A percentile compares a stretch with the other conserved stretches of the same genome.
Conservation (phyloP, 352 stramenopile genomes). For the Globisporangium heterothallicum region DNA sequence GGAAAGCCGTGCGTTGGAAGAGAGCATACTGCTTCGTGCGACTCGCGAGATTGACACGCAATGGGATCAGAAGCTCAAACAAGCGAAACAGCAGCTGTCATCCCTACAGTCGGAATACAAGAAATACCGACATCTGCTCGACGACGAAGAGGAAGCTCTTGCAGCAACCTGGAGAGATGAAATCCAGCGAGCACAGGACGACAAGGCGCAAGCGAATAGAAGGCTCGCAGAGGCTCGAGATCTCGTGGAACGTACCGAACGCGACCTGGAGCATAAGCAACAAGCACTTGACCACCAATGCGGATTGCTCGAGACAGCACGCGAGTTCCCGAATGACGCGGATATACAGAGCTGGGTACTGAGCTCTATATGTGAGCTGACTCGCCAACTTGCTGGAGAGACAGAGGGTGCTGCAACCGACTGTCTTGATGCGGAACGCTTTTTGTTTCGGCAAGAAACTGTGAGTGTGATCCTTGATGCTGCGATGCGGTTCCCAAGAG, state of each 20-base stretch:
- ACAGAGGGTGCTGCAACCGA: neutral
- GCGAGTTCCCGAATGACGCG: conserved; percentile 26
- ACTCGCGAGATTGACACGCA: conserved; percentile 19
- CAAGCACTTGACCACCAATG: conserved; percentile 22
- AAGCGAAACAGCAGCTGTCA: conserved; percentile 13
- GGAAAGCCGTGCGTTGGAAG: conserved; percentile 27
- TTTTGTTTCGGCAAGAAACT: conserved; percentile 9
- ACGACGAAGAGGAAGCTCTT: conserved; percentile 20
- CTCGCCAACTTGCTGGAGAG: conserved; percentile 11
- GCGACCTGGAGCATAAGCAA: conserved; percentile 19
- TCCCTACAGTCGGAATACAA: conserved; percentile 15
- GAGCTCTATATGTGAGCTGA: conserved; percentile 13
- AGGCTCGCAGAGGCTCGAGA: conserved; percentile 8
- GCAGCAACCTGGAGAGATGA: conserved; percentile 2
- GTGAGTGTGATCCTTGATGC: conserved; percentile 6
- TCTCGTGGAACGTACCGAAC: conserved; percentile 14
- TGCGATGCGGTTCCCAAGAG: conserved; percentile 3
- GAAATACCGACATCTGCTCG: conserved; percentile 15
- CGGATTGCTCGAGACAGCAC: conserved; percentile 24
- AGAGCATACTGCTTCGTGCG: conserved; percentile 13
- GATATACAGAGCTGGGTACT: conserved; percentile 30
- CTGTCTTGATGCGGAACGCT: conserved; percentile 7
- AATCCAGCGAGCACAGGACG: conserved; percentile 4
- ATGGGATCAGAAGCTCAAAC: conserved; percentile 22
- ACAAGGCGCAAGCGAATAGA: conserved; percentile 5